Conservation (phyloP, 169 alveolate species). For the Amoebophrya sp. region DNA sequence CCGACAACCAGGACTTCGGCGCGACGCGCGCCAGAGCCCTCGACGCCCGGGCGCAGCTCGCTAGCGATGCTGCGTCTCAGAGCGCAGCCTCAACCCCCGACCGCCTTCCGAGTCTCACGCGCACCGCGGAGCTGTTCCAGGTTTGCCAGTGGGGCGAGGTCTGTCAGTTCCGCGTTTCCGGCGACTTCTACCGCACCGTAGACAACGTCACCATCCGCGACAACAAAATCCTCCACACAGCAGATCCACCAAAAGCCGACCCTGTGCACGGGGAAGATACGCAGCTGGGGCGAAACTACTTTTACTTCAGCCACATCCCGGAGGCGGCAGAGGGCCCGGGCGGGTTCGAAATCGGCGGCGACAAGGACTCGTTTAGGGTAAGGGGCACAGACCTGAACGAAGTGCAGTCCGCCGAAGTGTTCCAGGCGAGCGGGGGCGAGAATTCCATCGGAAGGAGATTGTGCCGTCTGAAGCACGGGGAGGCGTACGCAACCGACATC, state of each 20-base stretch:
- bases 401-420: background rate
- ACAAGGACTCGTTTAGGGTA: background rate
- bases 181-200: background rate
- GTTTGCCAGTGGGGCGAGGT: background rate
- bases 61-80: too few species aligned
- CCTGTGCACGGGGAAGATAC: too few species aligned
- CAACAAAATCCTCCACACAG: background rate
- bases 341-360: too few species aligned
- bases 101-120: too few species aligned
- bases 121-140: background rate
- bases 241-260: too few species aligned
- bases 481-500: background rate
- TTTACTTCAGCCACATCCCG: background rate
- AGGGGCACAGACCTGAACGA: background rate
- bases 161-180: background rate
- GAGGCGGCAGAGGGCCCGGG: too few species aligned
- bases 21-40: too few species aligned
- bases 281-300: background rate
- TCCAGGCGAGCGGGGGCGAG: background rate
- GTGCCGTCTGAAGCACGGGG: background rate
- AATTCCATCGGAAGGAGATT: background rate
- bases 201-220: background rate
- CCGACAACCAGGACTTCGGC: too few species aligned
- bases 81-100: too few species aligned
- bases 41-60: too few species aligned